These are phyloP conservation scores for Lactarius quietus DNA, from an alignment of 768 basidiomycete genomes.

Conservation along the genomic window DNA sequence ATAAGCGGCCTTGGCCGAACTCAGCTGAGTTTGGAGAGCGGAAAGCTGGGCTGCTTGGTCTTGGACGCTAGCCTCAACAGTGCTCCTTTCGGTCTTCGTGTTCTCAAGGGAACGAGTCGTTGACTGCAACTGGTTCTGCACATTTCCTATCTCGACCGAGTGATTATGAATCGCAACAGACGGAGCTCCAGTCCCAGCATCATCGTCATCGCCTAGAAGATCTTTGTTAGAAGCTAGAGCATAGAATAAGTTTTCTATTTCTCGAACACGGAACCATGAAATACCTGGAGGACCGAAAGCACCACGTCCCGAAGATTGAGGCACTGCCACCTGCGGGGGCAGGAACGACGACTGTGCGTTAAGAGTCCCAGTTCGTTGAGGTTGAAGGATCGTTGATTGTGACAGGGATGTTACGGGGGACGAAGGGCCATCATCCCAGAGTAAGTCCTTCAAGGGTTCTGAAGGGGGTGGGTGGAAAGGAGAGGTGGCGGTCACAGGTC, in stretches of 20 bases:
- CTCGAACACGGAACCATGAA: conserved; percentile 31
- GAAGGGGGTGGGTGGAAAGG: conserved; percentile 37
- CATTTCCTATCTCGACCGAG: conserved; percentile 84
- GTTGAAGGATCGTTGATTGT: conserved; percentile 34
- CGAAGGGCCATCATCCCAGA: conserved; percentile 41
- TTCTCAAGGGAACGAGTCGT: conserved; percentile 69
- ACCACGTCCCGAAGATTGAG: conserved; percentile 37
- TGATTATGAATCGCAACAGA: conserved; percentile 61
- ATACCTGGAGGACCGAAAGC: conserved; percentile 45
- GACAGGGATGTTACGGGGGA: conserved; percentile 36
- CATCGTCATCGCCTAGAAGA: conserved; percentile 75
- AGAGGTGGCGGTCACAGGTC: conserved; percentile 37
- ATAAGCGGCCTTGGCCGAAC: conserved; percentile 77
- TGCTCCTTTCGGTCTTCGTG: conserved; percentile 59
- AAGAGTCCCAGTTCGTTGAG: conserved; percentile 18
- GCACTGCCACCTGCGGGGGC: conserved; percentile 19
- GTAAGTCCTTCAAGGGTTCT: conserved; percentile 43
- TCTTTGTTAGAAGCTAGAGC: conserved; percentile 38
- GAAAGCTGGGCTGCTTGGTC: conserved; percentile 72
- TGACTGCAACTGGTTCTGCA: conserved; percentile 78
- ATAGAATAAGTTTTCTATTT: background rate
- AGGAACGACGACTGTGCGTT: conserved; percentile 5
- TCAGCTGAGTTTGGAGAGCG: conserved; percentile 77
- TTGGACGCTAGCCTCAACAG: conserved; percentile 61
- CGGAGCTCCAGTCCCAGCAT: conserved; percentile 39